Evolutionary conservation across 2,329 filamentous ascomycete species (phyloP).

Genomic region (Beauveria rudraprayagi): DNA sequence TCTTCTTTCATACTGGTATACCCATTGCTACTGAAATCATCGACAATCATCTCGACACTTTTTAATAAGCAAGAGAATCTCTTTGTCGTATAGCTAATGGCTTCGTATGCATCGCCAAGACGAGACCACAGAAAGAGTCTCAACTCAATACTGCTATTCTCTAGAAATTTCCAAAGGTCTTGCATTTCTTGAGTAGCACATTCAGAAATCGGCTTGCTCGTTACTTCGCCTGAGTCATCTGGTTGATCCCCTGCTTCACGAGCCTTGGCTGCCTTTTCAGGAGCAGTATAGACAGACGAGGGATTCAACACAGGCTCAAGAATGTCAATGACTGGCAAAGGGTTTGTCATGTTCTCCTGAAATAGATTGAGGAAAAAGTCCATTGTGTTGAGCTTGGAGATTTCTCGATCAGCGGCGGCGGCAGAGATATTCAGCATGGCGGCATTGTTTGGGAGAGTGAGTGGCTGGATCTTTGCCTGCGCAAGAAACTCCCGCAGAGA

Average conservation of each 20-base stretch:
- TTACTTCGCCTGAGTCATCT: slow-evolving; percentile 15
- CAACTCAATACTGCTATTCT: slow-evolving; percentile 72
- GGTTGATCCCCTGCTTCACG: slow-evolving; percentile 2
- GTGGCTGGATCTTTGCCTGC: slow-evolving; percentile 32
- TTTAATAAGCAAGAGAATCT: slow-evolving; percentile 80
- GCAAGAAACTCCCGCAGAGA: slow-evolving; percentile 45
- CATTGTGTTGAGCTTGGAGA: slow-evolving; percentile 88
- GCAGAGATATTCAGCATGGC: slow-evolving; percentile 82
- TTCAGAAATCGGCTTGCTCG: slow-evolving; percentile 38
- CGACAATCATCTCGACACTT: slow-evolving; percentile 75
- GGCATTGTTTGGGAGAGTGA: slow-evolving; percentile 72
- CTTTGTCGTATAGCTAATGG: slow-evolving; percentile 79
- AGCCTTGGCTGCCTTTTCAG: not conserved
- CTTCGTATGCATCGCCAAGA: slow-evolving; percentile 79
- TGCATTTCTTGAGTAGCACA: slow-evolving; percentile 51
- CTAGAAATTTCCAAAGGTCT: slow-evolving; percentile 80
- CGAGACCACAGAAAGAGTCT: slow-evolving; percentile 84
- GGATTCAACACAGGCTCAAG: slow-evolving; percentile 87
- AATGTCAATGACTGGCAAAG: slow-evolving; percentile 79
- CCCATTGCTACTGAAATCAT: slow-evolving; percentile 53
- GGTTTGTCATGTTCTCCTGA: slow-evolving; percentile 71
- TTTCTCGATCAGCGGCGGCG: slow-evolving; percentile 78
- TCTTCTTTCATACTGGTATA: slow-evolving; percentile 50
- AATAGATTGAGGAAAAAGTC: slow-evolving; percentile 93
- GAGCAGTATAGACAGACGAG: slow-evolving; percentile 39